Base-by-base conservation (phyloP, 2,329 filamentous ascomycete genomes). In the Curvularia sp. region DNA sequence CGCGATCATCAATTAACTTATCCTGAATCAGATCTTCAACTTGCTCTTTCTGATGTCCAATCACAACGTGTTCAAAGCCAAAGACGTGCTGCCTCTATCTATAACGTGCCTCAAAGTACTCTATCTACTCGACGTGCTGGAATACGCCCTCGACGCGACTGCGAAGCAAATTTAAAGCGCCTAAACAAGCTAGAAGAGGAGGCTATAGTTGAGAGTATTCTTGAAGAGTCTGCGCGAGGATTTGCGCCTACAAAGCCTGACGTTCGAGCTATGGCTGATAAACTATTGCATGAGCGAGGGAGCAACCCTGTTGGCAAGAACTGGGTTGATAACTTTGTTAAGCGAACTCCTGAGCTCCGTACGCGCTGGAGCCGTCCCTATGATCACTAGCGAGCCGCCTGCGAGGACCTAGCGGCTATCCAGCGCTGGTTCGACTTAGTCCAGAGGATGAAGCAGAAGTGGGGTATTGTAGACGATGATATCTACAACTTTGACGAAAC, bases 101-200 rank as follows among this genome's bases (percentile, higher is more conserved):
- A 36, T 36, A 36, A 36, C 32, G 32, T 36, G 32, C 32, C 32
- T n/a, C 13, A 13, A 36, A 8, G n/a, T n/a, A 36, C 32, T 34
- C 4, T 15, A 50, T 39, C 6, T 15, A 45, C 30, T 3, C 50
- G 25, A 49, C 45, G 27, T 27, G 45, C 25, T 38, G 28, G 38
- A 15, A 49, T 23, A n/a, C 43, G 27, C 43, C 6, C 27, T 36
- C 60, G 49, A 63, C 60, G 52, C 54, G 54, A 65, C n/a, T 58
- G 54, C 46, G 45, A 60, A 52, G 53, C 60, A 12, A 65, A 65
- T 21, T 55, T 46, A 55, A 65, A 60, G 49, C 49, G 46, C 38
- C 54, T 63, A 2, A 60, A 42, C 8, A 53, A 63, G 54, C 45
- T 58, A 58, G 57, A 65, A 63, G 60, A 65, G 57, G 60, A 61